Evolutionary conservation across 345 rosid genomes (phyloP).

Genomic region (Pistacia atlantica): DNA sequence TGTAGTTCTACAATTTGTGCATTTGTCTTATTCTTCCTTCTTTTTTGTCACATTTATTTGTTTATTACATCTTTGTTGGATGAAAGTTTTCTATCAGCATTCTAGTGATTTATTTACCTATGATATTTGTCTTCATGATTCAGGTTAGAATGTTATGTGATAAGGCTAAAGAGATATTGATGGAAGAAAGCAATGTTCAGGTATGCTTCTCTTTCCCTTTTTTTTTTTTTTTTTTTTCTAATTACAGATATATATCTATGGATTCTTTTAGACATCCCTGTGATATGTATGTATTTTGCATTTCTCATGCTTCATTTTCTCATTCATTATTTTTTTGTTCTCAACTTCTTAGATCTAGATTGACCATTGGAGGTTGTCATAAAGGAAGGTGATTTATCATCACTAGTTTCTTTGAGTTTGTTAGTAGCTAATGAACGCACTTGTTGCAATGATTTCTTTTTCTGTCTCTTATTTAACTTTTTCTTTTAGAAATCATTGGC

Average conservation of each 20-base stretch:
- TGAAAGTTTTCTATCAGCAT: neutral
- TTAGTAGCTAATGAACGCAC: neutral
- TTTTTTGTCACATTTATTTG: neutral
- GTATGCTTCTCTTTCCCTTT: conserved; percentile 24
- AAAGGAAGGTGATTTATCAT: neutral
- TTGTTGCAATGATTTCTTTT: neutral
- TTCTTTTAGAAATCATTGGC: neutral
- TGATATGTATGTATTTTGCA: neutral
- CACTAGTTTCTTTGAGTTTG: neutral
- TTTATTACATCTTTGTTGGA: neutral
- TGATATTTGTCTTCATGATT: neutral
- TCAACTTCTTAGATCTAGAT: neutral
- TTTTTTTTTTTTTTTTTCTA: neutral
- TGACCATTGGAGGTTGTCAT: neutral
- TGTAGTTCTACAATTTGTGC: neutral
- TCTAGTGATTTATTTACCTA: neutral
- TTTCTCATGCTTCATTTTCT: neutral
- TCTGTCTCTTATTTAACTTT: neutral
- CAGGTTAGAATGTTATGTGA: conserved; percentile 71
- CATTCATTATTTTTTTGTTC: neutral
- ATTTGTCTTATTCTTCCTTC: neutral
- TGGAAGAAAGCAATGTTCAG: conserved; percentile 85
- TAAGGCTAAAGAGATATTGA: conserved; percentile 74
- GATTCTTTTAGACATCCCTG: neutral
- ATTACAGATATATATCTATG: neutral